Percentiles rank a stretch among this genome's conserved stretches.
These are phyloP conservation scores for Platanus orientalis DNA, from an alignment of 164 flowering plant species.

Conservation along the genomic window DNA sequence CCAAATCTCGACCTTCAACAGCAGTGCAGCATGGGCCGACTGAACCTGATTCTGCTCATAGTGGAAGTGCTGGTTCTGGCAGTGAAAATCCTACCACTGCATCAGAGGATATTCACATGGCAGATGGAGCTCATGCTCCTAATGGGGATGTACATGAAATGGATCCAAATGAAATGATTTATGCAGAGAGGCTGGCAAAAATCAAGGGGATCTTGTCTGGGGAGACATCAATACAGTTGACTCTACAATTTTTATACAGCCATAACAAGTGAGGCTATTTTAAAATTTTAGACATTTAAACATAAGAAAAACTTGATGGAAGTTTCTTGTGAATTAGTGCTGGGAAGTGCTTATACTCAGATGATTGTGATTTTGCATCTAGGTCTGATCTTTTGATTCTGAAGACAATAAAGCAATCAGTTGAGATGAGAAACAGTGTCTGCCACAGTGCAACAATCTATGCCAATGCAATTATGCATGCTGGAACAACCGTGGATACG, in stretches of 20 bases:
- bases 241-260: constrained; percentile 83
- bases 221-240: constrained; percentile 85
- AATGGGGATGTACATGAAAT: constrained; percentile 19
- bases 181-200: constrained; percentile 67
- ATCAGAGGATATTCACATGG: constrained; percentile 40
- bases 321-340: neutral
- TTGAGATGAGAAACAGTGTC: constrained; percentile 94
- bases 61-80: constrained; percentile 26
- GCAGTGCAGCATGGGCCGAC: constrained; percentile 28
- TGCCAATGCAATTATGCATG: constrained; percentile 97
- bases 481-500: constrained; percentile 95
- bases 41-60: constrained; percentile 37
- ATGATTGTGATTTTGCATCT: constrained; percentile 16
- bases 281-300: too few relatives aligned
- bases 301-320: neutral
- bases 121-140: constrained; percentile 37
- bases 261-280: constrained; percentile 65
- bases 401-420: constrained; percentile 91
- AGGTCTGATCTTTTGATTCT: constrained; percentile 87
- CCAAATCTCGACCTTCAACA: constrained; percentile 36
- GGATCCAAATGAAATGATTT: constrained; percentile 49
- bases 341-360: neutral
- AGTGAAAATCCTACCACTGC: constrained; percentile 13
- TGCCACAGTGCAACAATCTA: constrained; percentile 95
- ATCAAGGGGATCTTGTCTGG: constrained; percentile 80